phyloP scores from a whole-genome alignment of 2,329 filamentous ascomycete species.

The Microsporum ferrugineum region DNA sequence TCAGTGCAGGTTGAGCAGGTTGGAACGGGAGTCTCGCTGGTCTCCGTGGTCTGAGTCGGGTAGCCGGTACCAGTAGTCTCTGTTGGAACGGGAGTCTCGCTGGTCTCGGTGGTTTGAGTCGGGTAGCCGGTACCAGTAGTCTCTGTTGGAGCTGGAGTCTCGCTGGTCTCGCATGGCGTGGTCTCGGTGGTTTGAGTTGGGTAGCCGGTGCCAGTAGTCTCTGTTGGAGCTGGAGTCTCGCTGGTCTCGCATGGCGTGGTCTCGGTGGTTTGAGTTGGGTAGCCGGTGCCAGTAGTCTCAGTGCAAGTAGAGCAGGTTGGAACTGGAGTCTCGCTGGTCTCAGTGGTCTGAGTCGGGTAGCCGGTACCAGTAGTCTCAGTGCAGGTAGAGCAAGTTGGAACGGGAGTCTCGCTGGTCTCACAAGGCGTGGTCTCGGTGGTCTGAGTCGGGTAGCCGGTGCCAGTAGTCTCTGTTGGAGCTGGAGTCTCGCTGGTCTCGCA shows the following conservation, averaged over 20 bases:
- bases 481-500: background rate
- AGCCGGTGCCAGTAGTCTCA: background rate
- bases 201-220: background rate
- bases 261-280: background rate
- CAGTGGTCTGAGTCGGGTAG: background rate
- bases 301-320: too few relatives aligned
- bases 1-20: background rate
- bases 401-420: background rate
- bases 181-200: background rate
- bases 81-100: background rate
- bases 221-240: background rate
- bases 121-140: background rate
- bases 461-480: background rate
- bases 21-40: background rate
- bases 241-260: background rate
- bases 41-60: background rate
- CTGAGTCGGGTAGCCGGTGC: background rate
- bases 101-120: conserved; percentile 4
- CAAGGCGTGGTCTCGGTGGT: background rate
- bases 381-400: background rate
- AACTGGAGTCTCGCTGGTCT: background rate
- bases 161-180: background rate
- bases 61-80: background rate
- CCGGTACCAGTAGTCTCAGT: background rate
- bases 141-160: background rate